Evolutionary conservation across 2,329 filamentous ascomycete genomes (phyloP), one percentile per base, ranked within the genome.

Genomic region (Colletotrichum tropicale): DNA sequence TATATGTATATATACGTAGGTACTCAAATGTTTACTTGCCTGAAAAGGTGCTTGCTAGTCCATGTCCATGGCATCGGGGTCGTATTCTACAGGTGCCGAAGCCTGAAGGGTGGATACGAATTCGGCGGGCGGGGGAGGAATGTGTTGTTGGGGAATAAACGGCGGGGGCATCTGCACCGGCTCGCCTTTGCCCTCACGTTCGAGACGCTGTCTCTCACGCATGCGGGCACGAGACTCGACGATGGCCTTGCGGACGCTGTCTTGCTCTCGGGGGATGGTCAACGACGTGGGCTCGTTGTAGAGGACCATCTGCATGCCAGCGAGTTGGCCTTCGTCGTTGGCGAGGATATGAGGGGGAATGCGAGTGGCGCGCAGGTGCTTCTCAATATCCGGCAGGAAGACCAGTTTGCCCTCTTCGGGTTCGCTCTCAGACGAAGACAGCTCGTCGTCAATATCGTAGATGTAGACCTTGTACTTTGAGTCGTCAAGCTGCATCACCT

Each of bases 391-490:
- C 1, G 95, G 93, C 1, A 98, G 89, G 86, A 98, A 96, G 81
- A 96, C 89, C 62, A 98, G 90, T 78, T 88, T 90, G 78, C 90
- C 89, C 26, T 91, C 88, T 76, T 90, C 88, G 71, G 92, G 89
- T 56, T 91, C 87, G 64, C 88, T 86, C 76, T 94, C 91, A 32
- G 84, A 83, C 9, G 86, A 87, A 16, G 93, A 93, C 36, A 98
- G 90, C 85, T 98, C 96, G 80, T 94, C 94, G 82, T 98, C 96
- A 12, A 99, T 89, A 84, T 98, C 93, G 87, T 96, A 93, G 80
- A 99, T 96, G 88, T 97, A 98, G 76, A 98, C 92, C 81, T 94
- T 95, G 86, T 98, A 90, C 80, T 94, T 94, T 36, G 94, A 93
- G 85, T 98, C 93, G 85, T 98, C 96, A 76, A 98, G 83, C 73